A percentile compares a stretch with the other conserved stretches of the same genome.
Evolutionary conservation across 2,329 filamentous ascomycete genomes (phyloP).

Genomic region (Botrytis cinerea): DNA sequence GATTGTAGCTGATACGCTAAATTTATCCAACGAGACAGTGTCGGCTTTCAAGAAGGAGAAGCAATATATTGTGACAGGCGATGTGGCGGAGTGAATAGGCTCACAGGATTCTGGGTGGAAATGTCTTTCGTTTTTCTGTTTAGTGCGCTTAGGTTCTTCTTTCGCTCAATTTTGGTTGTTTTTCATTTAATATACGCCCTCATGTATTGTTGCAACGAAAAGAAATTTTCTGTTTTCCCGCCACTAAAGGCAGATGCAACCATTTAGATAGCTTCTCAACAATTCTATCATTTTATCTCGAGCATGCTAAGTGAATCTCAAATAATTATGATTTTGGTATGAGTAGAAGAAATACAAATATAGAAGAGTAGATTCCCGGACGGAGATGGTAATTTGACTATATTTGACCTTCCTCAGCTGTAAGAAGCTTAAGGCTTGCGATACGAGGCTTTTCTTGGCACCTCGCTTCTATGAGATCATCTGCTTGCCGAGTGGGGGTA

Average conservation of each 20-base stretch:
- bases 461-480: background rate
- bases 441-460: background rate
- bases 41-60: conserved; percentile 48
- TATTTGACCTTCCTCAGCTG: background rate
- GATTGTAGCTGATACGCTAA: conserved; percentile 58
- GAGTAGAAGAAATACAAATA: background rate
- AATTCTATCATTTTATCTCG: background rate
- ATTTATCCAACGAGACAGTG: conserved; percentile 46
- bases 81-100: conserved; percentile 14
- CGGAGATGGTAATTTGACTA: background rate
- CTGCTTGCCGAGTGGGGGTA: background rate
- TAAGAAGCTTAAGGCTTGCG: background rate
- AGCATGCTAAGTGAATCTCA: background rate
- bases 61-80: conserved; percentile 47
- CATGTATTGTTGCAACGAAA: background rate
- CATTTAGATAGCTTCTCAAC: background rate
- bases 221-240: background rate
- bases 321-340: no score
- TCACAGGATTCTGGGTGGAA: background rate
- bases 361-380: background rate
- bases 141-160: background rate
- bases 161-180: background rate
- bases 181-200: background rate
- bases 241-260: background rate
- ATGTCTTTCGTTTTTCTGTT: background rate